These are phyloP conservation scores for Boletus reticulatus DNA, from an alignment of 768 basidiomycete genomes.

Conservation along the genomic window DNA sequence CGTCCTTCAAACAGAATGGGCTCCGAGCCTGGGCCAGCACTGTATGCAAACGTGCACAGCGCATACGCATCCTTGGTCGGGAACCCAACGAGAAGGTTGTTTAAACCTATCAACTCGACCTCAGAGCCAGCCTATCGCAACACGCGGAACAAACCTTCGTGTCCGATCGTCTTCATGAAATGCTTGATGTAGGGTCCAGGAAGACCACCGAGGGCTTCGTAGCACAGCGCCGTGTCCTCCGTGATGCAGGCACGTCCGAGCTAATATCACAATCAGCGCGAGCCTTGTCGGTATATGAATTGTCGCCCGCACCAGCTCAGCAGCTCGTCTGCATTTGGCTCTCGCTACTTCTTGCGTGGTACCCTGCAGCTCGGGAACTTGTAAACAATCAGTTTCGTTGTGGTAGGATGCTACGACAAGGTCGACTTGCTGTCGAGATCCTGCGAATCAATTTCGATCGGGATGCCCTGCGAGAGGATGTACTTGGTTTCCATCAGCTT, in stretches of 20 bases:
- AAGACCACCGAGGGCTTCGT: constrained; percentile 82
- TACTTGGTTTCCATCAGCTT: constrained; percentile 87
- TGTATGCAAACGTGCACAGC: constrained; percentile 95
- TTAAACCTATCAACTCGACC: constrained; percentile 48
- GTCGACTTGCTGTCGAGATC: constrained; percentile 71
- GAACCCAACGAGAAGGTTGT: constrained; percentile 78
- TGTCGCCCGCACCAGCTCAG: constrained; percentile 63
- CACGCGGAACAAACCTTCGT: constrained; percentile 56
- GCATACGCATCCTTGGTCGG: constrained; percentile 79
- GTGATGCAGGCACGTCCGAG: constrained; percentile 63
- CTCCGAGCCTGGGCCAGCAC: constrained; percentile 74
- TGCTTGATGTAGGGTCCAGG: constrained; percentile 98
- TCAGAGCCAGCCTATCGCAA: background rate
- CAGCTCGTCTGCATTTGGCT: constrained; percentile 84
- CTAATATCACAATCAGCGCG: constrained; percentile 18
- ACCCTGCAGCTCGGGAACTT: constrained; percentile 94
- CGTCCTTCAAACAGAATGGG: constrained; percentile 84
- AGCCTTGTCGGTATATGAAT: background rate
- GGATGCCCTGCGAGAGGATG: constrained; percentile 66
- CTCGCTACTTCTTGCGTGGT: constrained; percentile 86
- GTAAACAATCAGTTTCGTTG: background rate
- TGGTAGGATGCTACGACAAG: background rate
- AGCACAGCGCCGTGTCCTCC: constrained; percentile 94
- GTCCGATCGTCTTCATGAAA: constrained; percentile 80
- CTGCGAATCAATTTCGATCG: constrained; percentile 74